phyloP scores from a whole-genome alignment of 805 yeast species.

The Candida easanensis region DNA sequence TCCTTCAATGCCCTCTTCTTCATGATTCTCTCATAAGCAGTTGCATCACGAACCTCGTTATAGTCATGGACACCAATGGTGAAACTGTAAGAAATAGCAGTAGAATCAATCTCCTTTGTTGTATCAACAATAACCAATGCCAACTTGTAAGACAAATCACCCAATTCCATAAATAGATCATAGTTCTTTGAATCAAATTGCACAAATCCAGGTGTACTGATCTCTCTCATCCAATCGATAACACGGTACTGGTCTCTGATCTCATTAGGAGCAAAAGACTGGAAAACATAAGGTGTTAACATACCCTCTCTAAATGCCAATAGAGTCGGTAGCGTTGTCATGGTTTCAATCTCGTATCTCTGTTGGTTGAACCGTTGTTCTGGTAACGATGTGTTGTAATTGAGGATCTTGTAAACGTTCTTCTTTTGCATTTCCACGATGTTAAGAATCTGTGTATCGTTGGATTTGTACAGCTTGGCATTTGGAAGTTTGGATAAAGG shows the following conservation, averaged over 20 bases:
- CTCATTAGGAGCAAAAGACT: slow-evolving; percentile 63
- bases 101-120: slow-evolving; percentile 21
- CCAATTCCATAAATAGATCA: slow-evolving; percentile 14
- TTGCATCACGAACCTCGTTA: slow-evolving; percentile 50
- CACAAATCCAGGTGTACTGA: slow-evolving; percentile 47
- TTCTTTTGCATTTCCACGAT: slow-evolving; percentile 40
- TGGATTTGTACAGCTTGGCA: slow-evolving; percentile 49
- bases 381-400: slow-evolving; percentile 37
- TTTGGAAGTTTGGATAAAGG: slow-evolving; percentile 58
- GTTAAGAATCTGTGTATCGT: slow-evolving; percentile 38
- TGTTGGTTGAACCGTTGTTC: slow-evolving; percentile 40
- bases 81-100: slow-evolving; percentile 22
- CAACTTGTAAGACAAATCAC: slow-evolving; percentile 5
- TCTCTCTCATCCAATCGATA: slow-evolving; percentile 43
- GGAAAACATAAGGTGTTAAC: slow-evolving; percentile 49
- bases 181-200: slow-evolving; percentile 38
- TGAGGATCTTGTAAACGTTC: slow-evolving; percentile 36
- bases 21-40: slow-evolving; percentile 30
- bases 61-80: slow-evolving; percentile 18
- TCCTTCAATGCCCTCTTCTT: slow-evolving; percentile 41
- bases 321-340: slow-evolving; percentile 61
- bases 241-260: slow-evolving; percentile 49
- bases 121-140: slow-evolving; percentile 19
- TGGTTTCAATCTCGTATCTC: slow-evolving; percentile 46
- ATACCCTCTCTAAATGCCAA: slow-evolving; percentile 58